Base-by-base conservation (phyloP, 345 rosid species). In the Sisymbrium irio region DNA sequence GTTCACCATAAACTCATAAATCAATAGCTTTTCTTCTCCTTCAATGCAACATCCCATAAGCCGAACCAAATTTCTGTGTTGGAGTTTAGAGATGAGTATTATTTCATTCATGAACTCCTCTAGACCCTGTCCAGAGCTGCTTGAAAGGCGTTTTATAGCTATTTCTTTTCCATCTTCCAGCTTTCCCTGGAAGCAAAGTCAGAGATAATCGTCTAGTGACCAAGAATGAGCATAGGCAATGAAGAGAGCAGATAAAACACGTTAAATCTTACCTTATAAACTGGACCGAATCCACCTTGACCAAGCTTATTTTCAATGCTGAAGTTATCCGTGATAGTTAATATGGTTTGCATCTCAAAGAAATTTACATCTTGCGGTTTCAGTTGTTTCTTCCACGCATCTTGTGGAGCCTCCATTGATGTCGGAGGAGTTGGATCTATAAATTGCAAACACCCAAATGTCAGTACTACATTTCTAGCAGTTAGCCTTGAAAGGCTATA, bases 251-350 rank as follows among this genome's bases (percentile, higher is more conserved):
- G 36, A 33, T 11, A 39, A 22, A 42, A 14, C 20, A 22, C 5
- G 37, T 22, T 35, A 19, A 33, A 42, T 11, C 15, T 36, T 20
- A 72, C 80, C 63, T 72, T 77, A 57, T 77, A 77, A 39, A 77
- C 80, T 20, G 80, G 80, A 37, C 80, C 80, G 2, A 77, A 77
- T 20, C 81, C 81, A 56, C 81, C 77, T 53, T 77, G 72, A 59
- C 81, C 81, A 50, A 72, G 81, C 71, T 77, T 77, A 58, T 77
- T 77, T 17, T 45, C 62, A 0, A 0, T 3, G 67, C 81, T 72
- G 67, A 77, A 77, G 73, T 77, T 72, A 66, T 77, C 54, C 3
- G 81, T 77, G 63, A 67, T 53, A 11, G 57, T 13, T 39, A 51
- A 41, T 58, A 77, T 77, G 13, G 77, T 77, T 71, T 71, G 62